Conservation (phyloP, 2,329 filamentous ascomycete species). For the Rutstroemia sp. region DNA sequence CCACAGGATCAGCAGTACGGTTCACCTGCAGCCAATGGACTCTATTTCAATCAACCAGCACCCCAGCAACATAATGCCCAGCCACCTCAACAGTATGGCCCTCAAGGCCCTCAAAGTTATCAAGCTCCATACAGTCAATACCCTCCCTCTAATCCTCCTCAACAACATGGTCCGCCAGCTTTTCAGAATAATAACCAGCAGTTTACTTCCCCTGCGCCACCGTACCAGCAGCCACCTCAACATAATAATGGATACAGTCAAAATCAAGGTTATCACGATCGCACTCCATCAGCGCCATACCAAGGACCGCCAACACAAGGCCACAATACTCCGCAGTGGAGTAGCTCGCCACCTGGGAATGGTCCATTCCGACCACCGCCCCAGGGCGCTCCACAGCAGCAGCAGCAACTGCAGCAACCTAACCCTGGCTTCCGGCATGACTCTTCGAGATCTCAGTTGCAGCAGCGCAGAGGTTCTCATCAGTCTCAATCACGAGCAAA, state of each 20-base stretch:
- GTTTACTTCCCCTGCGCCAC: constrained; percentile 9
- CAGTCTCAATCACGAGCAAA: constrained; percentile 11
- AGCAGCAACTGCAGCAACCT: neutral
- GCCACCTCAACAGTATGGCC: constrained; percentile 11
- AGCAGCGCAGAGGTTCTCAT: constrained; percentile 1
- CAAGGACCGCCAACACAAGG: neutral
- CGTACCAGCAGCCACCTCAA: constrained; percentile 10
- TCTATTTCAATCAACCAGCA: constrained; percentile 13
- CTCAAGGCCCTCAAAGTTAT: constrained; percentile 15
- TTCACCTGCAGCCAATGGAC: constrained; percentile 5
- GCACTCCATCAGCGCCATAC: neutral
- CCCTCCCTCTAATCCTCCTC: constrained; percentile 14
- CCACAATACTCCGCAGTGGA: constrained; percentile 1
- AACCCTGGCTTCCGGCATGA: neutral
- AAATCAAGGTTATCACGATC: constrained; percentile 4
- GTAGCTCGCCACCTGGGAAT: neutral
- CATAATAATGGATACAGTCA: constrained; percentile 9
- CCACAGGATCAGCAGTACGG: constrained; percentile 21
- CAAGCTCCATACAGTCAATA: constrained; percentile 17
- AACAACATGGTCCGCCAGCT: constrained; percentile 12
- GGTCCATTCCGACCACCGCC: constrained; percentile 6
- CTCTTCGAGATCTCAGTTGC: constrained; percentile 1
- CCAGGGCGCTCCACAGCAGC: neutral
- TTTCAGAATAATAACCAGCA: constrained; percentile 13
- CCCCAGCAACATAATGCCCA: constrained; percentile 15